Evolutionary conservation across 371 early-diverging fungal genomes (phyloP).

Genomic region (Zopfochytrium polystomum): DNA sequence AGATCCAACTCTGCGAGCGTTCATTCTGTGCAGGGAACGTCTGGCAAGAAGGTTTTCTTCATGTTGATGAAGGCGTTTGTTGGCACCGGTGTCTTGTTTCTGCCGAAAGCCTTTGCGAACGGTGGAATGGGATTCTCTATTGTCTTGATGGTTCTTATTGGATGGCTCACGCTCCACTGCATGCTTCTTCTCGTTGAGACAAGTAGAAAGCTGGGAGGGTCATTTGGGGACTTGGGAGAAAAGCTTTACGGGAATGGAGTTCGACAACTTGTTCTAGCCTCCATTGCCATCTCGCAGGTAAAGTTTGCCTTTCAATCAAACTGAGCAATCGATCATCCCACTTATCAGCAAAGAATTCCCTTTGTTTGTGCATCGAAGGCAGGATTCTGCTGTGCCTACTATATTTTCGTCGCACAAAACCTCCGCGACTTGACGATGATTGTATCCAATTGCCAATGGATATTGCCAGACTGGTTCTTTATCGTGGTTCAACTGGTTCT

Average conservation of each 20-base stretch:
- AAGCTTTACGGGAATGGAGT: conserved; percentile 76
- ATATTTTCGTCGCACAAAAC: conserved; percentile 81
- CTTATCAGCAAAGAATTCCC: conserved; percentile 5
- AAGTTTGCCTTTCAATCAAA: conserved; percentile 57
- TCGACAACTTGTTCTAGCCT: conserved; percentile 70
- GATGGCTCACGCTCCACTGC: conserved; percentile 53
- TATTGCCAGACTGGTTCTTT: conserved; percentile 56
- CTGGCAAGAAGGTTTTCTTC: conserved; percentile 78
- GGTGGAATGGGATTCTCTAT: conserved; percentile 59
- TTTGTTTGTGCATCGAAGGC: conserved; percentile 31
- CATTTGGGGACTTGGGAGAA: conserved; percentile 89
- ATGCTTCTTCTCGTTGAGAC: conserved; percentile 60
- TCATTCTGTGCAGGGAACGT: conserved; percentile 68
- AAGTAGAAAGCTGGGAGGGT: conserved; percentile 55
- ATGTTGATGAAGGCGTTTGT: conserved; percentile 83
- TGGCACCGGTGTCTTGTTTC: conserved; percentile 83
- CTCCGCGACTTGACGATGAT: conserved; percentile 64
- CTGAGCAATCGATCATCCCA: conserved; percentile 33
- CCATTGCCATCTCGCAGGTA: conserved; percentile 82
- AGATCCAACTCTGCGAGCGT: conserved; percentile 36
- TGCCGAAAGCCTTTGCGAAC: conserved; percentile 69
- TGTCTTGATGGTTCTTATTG: conserved; percentile 48
- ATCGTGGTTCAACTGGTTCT: conserved; percentile 65
- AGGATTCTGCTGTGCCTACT: conserved; percentile 86
- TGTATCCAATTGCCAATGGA: conserved; percentile 52